Base-by-base conservation (phyloP, 208 protist genomes). In the Phytomonas sp. region DNA sequence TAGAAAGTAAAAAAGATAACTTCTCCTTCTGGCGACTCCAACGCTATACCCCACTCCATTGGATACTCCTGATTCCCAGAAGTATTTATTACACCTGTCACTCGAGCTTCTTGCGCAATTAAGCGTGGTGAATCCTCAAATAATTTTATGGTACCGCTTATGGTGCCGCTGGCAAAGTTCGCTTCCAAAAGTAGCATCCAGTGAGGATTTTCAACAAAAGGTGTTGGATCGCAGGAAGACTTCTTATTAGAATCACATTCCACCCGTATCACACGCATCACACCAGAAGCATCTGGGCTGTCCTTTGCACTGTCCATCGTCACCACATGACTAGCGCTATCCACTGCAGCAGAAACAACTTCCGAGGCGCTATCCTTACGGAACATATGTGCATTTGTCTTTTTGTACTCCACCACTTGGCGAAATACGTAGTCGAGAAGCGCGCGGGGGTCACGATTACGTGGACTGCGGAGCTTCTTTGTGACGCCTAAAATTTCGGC, bases 401-500 rank as follows among this genome's bases (percentile, higher is more conserved):
- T 97, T 72, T 97, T 97, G 79, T 94, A 97, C 59, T 95, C 81
- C 20, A 95, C 87, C n/a, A 98, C 82, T 70, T 98, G 91, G 23
- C 85, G 88, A 64, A 98, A 97, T 4, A 98, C 77, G 71, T 96
- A 94, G 71, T 97, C 90, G 60, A 98, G 83, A 68, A 98, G 82
- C 26, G 95, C 85, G 33, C 88, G 83, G 26, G 87, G 88, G 70
- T 97, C 90, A 70, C 88, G 85, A 74, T 93, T 94, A 64, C 87
- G 91, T 34, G 90, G 87, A 72, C 85, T 92, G 75, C 89, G 83
- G 60, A 97, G 77, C 78, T 93, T 90, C 75, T 94, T 92, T 9
- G 92, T 97, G 20, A 98, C 89, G 0, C 97, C 97, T 76, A 98
- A 85, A 34, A 98, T 89, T 71, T 98, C 96, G 7, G 93, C 91